A percentile compares a stretch with the other conserved stretches of the same genome.
These are phyloP conservation scores for Thelonectria rubi DNA, from an alignment of 2,329 filamentous ascomycete species.

Conservation along the genomic window DNA sequence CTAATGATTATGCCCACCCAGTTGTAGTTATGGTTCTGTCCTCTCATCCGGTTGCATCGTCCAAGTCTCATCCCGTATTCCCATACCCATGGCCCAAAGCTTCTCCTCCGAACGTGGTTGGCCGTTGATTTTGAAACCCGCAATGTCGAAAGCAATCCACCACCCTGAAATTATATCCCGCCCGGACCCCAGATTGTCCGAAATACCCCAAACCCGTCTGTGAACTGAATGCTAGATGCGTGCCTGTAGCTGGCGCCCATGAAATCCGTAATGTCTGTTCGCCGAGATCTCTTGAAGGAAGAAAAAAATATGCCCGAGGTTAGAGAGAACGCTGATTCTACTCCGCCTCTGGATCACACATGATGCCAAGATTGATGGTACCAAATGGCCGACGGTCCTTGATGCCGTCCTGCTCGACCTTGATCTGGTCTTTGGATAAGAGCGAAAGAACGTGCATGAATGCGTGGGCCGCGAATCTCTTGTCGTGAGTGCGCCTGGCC, in stretches of 20 bases:
- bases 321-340: constrained; percentile 33
- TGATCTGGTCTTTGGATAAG: constrained; percentile 70
- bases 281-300: constrained; percentile 14
- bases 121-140: background rate
- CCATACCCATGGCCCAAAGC: background rate
- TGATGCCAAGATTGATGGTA: constrained; percentile 56
- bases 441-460: constrained; percentile 79
- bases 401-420: constrained; percentile 66
- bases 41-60: background rate
- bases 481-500: constrained; percentile 52
- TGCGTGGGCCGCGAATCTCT: constrained; percentile 75
- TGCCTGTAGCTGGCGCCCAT: background rate
- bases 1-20: background rate
- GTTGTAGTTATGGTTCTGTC: background rate
- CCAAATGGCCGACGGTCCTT: constrained; percentile 54
- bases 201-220: constrained; percentile 1
- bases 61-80: background rate
- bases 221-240: constrained; percentile 1
- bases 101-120: too few species aligned
- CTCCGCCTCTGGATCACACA: constrained; percentile 26
- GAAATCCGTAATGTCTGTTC: constrained; percentile 6
- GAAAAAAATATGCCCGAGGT: constrained; percentile 4
- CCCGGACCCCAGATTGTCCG: constrained; percentile 20
- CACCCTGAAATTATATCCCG: constrained; percentile 5
- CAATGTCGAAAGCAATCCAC: background rate